These are phyloP conservation scores for Picea abies DNA, from an alignment of 83 land plant species.

Conservation along the genomic window DNA sequence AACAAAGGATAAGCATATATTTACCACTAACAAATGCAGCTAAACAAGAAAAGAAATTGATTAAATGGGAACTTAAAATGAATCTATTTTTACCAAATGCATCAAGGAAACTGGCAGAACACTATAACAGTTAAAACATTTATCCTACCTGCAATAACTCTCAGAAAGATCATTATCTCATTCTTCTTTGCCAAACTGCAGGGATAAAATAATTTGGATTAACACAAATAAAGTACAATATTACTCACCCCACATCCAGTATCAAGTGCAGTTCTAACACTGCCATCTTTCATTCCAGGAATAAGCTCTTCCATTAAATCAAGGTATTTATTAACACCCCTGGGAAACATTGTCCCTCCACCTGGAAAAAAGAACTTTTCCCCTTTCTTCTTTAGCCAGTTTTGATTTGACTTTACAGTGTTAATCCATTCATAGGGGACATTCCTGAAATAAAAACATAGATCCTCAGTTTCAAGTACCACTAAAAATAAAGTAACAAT, in stretches of 20 bases:
- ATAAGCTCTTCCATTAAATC: constrained; percentile 39
- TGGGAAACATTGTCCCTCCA: constrained; percentile 58
- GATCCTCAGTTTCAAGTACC: neutral
- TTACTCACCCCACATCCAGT: constrained; percentile 61
- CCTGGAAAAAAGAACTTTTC: constrained; percentile 57
- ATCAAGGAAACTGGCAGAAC: too few species aligned
- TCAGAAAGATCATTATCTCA: neutral
- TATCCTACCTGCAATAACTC: neutral
- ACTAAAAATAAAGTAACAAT: neutral
- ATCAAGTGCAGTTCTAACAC: constrained; percentile 51
- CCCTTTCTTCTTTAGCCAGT: constrained; percentile 48
- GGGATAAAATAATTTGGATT: neutral
- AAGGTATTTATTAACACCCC: constrained; percentile 45
- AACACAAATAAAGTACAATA: neutral
- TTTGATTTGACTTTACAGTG: constrained; percentile 42
- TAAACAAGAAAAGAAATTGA: neutral
- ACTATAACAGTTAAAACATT: neutral
- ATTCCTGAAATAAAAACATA: constrained; percentile 25
- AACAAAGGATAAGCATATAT: neutral
- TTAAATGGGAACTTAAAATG: neutral
- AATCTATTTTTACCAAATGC: neutral
- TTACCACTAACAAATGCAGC: neutral
- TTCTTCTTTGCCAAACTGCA: neutral
- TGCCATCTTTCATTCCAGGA: constrained; percentile 40
- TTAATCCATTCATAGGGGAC: constrained; percentile 46